Evolutionary conservation across 2,329 filamentous ascomycete species (phyloP).

Genomic region (Lasiodiplodia theobromae): DNA sequence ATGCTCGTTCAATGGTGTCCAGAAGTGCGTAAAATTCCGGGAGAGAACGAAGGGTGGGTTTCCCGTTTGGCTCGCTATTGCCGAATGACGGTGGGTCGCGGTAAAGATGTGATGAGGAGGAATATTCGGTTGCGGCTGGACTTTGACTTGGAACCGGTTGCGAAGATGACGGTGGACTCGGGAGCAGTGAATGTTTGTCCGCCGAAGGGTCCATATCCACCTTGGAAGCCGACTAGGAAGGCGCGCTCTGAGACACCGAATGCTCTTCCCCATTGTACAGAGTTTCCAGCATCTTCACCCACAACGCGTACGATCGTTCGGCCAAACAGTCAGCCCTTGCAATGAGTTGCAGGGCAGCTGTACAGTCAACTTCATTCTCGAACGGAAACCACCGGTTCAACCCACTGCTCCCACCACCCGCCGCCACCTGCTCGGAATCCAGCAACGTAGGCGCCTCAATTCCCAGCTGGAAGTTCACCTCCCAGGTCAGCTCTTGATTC

Average conservation of each 20-base stretch:
- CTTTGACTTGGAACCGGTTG: not conserved
- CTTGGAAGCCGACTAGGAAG: not conserved
- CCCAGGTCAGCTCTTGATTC: conserved; percentile 40
- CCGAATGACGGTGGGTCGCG: not conserved
- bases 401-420: conserved; percentile 37
- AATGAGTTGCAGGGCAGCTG: conserved; percentile 36
- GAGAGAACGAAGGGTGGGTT: not conserved
- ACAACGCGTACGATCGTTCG: conserved; percentile 35
- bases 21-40: conserved; percentile 39
- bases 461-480: conserved; percentile 38
- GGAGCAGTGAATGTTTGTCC: not conserved
- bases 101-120: not conserved
- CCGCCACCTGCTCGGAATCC: conserved; percentile 34
- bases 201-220: not conserved
- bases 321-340: conserved; percentile 34
- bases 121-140: not conserved
- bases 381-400: conserved; percentile 39
- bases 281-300: conserved; percentile 35
- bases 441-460: conserved; percentile 37
- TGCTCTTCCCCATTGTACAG: not conserved
- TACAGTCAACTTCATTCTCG: conserved; percentile 39
- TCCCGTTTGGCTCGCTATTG: not conserved
- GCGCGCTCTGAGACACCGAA: not conserved
- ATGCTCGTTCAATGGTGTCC: conserved; percentile 36
- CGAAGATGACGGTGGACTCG: conserved; percentile 24